A percentile compares a stretch with the other conserved stretches of the same genome.
Conservation (phyloP, 169 alveolate species). For the Plasmodium cynomolgi region DNA sequence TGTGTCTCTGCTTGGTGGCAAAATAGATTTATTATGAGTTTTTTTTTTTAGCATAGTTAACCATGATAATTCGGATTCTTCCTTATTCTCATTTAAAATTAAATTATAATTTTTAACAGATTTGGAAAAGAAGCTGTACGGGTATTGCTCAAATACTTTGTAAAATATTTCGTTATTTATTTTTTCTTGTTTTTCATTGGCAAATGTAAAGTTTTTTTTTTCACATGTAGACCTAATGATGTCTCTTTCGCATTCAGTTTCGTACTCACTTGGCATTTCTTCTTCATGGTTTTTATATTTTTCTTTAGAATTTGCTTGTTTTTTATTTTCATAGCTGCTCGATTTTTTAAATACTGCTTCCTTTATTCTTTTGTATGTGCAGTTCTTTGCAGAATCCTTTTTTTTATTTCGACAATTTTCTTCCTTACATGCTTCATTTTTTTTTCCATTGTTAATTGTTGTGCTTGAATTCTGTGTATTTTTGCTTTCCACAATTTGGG, state of each 20-base stretch:
- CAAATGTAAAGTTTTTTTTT: constrained; percentile 40
- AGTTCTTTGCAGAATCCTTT: background rate
- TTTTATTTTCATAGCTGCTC: constrained; percentile 5
- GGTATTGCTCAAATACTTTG: constrained; percentile 71
- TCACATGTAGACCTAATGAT: constrained; percentile 64
- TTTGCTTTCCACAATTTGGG: constrained; percentile 9
- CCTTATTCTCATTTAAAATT: constrained; percentile 70
- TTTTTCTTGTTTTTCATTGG: constrained; percentile 60
- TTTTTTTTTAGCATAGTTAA: constrained; percentile 83
- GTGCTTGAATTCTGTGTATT: background rate
- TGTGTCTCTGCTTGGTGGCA: constrained; percentile 86
- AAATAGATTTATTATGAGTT: constrained; percentile 72
- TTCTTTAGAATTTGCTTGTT: background rate
- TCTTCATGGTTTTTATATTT: constrained; percentile 15
- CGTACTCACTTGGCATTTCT: constrained; percentile 30
- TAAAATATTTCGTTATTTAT: constrained; percentile 72
- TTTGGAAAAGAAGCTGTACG: constrained; percentile 61
- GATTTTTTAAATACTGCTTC: constrained; percentile 13
- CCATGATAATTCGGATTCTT: constrained; percentile 78
- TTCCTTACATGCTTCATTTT: background rate
- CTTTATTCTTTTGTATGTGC: background rate
- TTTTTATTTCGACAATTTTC: background rate
- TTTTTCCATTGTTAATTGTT: background rate
- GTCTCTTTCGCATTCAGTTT: constrained; percentile 29
- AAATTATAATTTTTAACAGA: constrained; percentile 57